Base-by-base conservation (phyloP, 2,329 filamentous ascomycete species). In the Pseudogymnoascus sp. region DNA sequence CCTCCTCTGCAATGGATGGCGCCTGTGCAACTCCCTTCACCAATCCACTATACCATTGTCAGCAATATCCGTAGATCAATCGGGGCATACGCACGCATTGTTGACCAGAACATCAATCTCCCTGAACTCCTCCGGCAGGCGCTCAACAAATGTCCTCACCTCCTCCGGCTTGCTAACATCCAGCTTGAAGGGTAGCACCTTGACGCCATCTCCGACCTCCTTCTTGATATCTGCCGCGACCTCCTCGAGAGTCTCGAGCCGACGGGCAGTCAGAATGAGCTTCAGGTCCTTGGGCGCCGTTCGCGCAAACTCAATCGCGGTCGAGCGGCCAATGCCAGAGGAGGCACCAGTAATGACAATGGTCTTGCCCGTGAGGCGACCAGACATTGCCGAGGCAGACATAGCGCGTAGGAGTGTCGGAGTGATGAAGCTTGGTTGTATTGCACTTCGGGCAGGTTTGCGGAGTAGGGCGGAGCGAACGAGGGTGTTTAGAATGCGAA, bases 301-400 rank as follows among this genome's bases (percentile, higher is more conserved):
- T 62, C 90, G 86, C 27, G 94, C 94, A 72, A 97, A 99, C 75
- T 97, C 94, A 67, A 94, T 79, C n/a, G 93, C 94, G 15, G 84
- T 88, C 69, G 83, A 85, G 62, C 82, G 84, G 25, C 94, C 94
- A 75, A 99, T 97, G 65, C 94, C 94, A 18, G 91, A 95, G 3
- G 89, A 94, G 33, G 94, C 94, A 62, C 94, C 94, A 4, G 94
- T 97, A 66, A 99, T 84, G 62, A 97, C 76, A 63, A 97, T 80
- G 4, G 92, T 97, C 79, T 97, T 97, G 82, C 92, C 92, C 71
- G 88, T 83, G 64, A 99, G 89, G 78, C 93, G 92, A 75, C 91
- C 88, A 66, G 82, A 82, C 77, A 89, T 86, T 71, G 88, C 85
- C 39, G 90, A 83, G 25, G 82, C 76, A 58, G 81, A 65, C 84